Base-by-base conservation (phyloP, 169 alveolate species). In the Babesia divergens region DNA sequence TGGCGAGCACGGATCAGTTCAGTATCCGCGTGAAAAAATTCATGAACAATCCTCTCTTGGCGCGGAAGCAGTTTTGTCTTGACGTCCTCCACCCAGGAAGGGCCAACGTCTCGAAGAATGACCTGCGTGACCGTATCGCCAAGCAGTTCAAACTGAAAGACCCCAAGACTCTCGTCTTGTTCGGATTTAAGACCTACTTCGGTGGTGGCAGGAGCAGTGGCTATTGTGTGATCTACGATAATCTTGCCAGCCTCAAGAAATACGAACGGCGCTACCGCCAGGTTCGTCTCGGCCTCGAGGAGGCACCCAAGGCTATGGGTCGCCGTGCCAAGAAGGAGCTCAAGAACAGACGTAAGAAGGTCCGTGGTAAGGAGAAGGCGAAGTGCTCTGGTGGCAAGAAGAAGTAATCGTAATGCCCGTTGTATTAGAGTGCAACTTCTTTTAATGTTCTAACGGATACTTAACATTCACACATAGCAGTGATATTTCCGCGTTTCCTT, bases 161-260 rank as follows among this genome's bases (percentile, higher is more conserved):
- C 79, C 84, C 91, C 40, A 91, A 91, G 65, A 82, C 93, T 26
- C 86, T 95, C 64, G 93, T 91, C 47, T 84, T 95, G 34, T 94
- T 91, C 71, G 98, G 98, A 34, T 89, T 96, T 80, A 93, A 94
- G 88, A 93, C 97, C 26, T 93, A 93, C 58, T 96, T 95, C 84
- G 99, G 99, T 43, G 99, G 99, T 26, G 99, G 99, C 26, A 86
- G 95, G 65, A 89, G 98, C 59, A 89, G 96, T 18, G 99, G 99
- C 14, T 94, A 94, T 81, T 97, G 98, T 22, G 82, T 92, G 71
- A 92, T 96, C 89, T 95, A 95, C 65, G 97, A 95, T 86, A 90
- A 85, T 74, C 72, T 93, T 51, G 94, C 91, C 35, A 92, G 95
- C 32, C 94, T 91, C 28, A 92, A 92, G 89, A 83, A 89, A 42